These are phyloP conservation scores for Exophiala sideris DNA, from an alignment of 2,329 filamentous ascomycete species.

Conservation along the genomic window DNA sequence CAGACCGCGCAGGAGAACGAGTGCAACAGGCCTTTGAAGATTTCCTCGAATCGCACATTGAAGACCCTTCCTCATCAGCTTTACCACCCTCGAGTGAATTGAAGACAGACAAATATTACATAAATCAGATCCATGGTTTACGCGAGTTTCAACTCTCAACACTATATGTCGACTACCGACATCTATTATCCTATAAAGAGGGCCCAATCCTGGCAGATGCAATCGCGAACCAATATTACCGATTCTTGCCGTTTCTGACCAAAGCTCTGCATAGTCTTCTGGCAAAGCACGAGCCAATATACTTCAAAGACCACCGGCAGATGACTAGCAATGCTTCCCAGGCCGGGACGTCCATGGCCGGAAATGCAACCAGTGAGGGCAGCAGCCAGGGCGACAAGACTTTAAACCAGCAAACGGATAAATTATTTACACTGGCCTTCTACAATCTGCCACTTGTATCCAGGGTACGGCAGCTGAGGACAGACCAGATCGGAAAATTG, in stretches of 20 bases:
- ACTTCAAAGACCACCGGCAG: slow-evolving; percentile 89
- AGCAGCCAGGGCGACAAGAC: slow-evolving; percentile 67
- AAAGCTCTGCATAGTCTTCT: slow-evolving; percentile 88
- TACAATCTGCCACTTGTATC: slow-evolving; percentile 90
- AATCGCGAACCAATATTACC: slow-evolving; percentile 87
- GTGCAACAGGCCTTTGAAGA: slow-evolving; percentile 62
- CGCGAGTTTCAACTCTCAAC: slow-evolving; percentile 61
- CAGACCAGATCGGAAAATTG: slow-evolving; percentile 84
- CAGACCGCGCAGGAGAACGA: slow-evolving; percentile 60
- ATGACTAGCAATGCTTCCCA: slow-evolving; percentile 70
- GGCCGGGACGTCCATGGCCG: slow-evolving; percentile 61
- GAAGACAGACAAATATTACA: slow-evolving; percentile 62
- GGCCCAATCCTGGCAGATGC: slow-evolving; percentile 69
- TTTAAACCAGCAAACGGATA: slow-evolving; percentile 92
- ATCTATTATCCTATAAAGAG: slow-evolving; percentile 72
- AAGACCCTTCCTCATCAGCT: slow-evolving; percentile 56
- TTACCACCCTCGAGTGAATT: slow-evolving; percentile 53
- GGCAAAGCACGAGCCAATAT: slow-evolving; percentile 87
- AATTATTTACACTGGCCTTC: slow-evolving; percentile 87
- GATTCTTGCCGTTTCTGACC: slow-evolving; percentile 87
- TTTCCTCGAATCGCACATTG: slow-evolving; percentile 59
- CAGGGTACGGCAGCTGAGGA: slow-evolving; percentile 78
- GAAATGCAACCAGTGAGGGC: slow-evolving; percentile 58
- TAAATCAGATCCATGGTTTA: slow-evolving; percentile 64
- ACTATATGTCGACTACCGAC: slow-evolving; percentile 68